These are phyloP conservation scores for Psilocybe sp. DNA, from an alignment of 768 basidiomycete species.

Conservation along the genomic window DNA sequence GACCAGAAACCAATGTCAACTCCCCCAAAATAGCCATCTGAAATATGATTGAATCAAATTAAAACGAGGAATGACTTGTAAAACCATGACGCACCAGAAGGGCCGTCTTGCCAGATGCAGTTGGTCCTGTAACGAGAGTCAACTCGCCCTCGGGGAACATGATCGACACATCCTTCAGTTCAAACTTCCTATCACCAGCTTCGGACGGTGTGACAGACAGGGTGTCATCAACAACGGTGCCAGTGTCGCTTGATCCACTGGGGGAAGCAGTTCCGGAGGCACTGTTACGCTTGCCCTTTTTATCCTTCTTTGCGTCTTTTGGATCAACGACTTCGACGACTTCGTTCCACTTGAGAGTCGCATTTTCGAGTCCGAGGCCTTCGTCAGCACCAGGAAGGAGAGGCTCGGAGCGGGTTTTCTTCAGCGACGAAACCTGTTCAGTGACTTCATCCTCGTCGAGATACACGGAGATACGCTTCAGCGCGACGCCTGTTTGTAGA, in stretches of 20 bases:
- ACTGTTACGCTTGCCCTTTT: conserved; percentile 15
- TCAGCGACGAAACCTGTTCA: conserved; percentile 64
- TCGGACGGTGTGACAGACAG: conserved; percentile 19
- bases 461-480: conserved; percentile 66
- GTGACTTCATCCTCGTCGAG: conserved; percentile 70
- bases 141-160: conserved; percentile 71
- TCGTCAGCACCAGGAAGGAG: conserved; percentile 27
- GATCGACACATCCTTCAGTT: conserved; percentile 63
- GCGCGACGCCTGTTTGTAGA: conserved; percentile 65
- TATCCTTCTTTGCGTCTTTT: conserved; percentile 11
- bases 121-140: conserved; percentile 73
- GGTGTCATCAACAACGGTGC: conserved; percentile 19
- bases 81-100: conserved; percentile 47
- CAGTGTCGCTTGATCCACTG: conserved; percentile 14
- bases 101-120: conserved; percentile 82
- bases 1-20: conserved; percentile 50
- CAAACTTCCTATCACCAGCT: conserved; percentile 54
- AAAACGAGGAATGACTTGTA: neutral
- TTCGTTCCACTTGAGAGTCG: conserved; percentile 63
- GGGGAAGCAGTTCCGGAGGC: conserved; percentile 6
- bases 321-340: conserved; percentile 25
- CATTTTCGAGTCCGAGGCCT: conserved; percentile 57
- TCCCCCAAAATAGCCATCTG: conserved; percentile 75
- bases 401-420: conserved; percentile 32
- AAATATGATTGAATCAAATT: neutral